A percentile compares a stretch with the other conserved stretches of the same genome.
Conservation (phyloP, 1,284 basidiomycete genomes). For the Phellinidium pouzarii region DNA sequence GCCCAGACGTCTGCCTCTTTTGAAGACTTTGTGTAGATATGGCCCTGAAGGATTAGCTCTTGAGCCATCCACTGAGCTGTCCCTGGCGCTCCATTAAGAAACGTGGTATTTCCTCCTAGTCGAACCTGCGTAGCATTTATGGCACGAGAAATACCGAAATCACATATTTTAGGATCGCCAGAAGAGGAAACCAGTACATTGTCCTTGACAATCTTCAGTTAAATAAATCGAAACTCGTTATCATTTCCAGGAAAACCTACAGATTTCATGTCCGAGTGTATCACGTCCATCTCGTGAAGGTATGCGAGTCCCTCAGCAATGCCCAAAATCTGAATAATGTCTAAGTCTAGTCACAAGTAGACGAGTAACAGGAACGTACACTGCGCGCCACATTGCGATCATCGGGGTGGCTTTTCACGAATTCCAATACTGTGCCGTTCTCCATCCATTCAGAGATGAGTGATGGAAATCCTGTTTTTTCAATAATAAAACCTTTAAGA, state of each 20-base stretch:
- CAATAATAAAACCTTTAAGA: conserved; percentile 2
- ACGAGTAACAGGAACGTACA: not conserved
- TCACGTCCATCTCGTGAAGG: conserved; percentile 1
- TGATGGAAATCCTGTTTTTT: not conserved
- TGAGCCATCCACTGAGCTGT: conserved; percentile 2
- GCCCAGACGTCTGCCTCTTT: conserved; percentile 12
- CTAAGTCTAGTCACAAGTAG: not conserved
- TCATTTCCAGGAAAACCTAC: not conserved
- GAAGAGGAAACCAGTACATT: conserved; percentile 9
- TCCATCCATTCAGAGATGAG: conserved; percentile 12
- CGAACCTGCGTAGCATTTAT: not conserved
- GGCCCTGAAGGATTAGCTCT: not conserved
- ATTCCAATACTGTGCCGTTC: conserved; percentile 3
- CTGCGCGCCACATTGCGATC: not conserved
- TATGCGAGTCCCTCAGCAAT: conserved; percentile 7
- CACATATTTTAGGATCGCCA: conserved; percentile 6
- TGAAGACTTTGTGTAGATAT: not conserved
- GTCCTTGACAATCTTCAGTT: conserved; percentile 1
- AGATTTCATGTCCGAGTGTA: conserved; percentile 11
- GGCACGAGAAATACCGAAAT: conserved; percentile 11
- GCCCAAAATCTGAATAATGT: not conserved
- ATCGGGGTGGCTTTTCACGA: not conserved
- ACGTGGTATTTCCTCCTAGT: not conserved
- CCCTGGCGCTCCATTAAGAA: not conserved
- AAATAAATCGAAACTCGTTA: not conserved